These are phyloP conservation scores for Cyberlindnera nakhonratchasimensis DNA, from an alignment of 805 yeast genomes.

Conservation along the genomic window DNA sequence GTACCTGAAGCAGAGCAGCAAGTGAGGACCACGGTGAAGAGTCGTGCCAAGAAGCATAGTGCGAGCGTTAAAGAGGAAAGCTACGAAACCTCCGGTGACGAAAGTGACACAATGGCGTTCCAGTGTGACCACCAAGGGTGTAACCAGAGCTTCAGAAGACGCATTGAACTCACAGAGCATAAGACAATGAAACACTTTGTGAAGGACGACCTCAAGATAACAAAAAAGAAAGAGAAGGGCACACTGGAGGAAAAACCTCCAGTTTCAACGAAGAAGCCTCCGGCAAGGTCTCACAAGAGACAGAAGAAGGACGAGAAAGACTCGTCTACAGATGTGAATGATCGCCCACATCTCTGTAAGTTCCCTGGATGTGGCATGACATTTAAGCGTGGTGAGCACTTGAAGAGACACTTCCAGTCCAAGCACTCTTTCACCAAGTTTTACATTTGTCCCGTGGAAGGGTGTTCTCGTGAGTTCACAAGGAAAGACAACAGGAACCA, in stretches of 20 bases:
- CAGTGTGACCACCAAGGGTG: conserved; percentile 1
- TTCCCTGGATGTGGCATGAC: conserved; percentile 8
- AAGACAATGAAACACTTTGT: background rate
- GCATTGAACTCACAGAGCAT: conserved; percentile 2
- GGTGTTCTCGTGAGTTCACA: conserved; percentile 8
- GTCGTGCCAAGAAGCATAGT: too few species aligned
- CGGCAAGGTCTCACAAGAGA: background rate
- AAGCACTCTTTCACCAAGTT: conserved; percentile 3
- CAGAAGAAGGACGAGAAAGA: background rate
- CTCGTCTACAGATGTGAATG: background rate
- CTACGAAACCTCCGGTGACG: background rate
- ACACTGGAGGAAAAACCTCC: background rate
- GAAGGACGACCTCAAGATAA: background rate
- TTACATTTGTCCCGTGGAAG: conserved; percentile 6
- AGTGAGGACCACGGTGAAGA: too few species aligned
- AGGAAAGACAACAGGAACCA: conserved; percentile 12
- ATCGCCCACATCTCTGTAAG: conserved; percentile 7
- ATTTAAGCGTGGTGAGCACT: conserved; percentile 10
- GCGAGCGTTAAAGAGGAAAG: too few species aligned
- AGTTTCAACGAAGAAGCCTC: background rate
- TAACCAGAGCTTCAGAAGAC: background rate
- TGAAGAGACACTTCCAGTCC: conserved; percentile 11
- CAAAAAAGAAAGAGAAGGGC: background rate
- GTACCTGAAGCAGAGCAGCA: too few species aligned
- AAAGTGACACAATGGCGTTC: background rate